Evolutionary conservation across 768 basidiomycete genomes (phyloP), one percentile per base, ranked within the genome.

Genomic region (Tulasnella sp.): DNA sequence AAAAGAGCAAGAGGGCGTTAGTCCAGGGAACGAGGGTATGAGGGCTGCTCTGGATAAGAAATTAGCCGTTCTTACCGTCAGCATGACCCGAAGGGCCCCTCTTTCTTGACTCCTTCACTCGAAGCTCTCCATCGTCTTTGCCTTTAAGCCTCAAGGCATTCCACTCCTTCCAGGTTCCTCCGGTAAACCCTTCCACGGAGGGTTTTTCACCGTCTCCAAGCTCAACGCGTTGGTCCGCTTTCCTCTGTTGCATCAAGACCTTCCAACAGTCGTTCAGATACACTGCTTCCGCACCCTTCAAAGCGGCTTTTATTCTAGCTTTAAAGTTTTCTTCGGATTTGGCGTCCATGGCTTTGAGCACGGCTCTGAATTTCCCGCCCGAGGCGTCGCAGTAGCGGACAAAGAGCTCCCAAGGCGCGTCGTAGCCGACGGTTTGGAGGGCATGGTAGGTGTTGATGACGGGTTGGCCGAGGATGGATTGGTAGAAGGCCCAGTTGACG

Each of bases 381-480:
- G 38, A 74, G 18, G 27, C 1, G 38, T 74, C 72, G 72, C 39
- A 39, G 72, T 74, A 46, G 39, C 44, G 38, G 38, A 74, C 12
- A 18, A 39, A 74, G 72, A 74, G 39, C 44, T 74, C 72, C 72
- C 72, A 74, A 36, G 72, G 72, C 3, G 72, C 72, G 72, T 74
- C 72, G 72, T 74, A 74, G 38, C 72, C 72, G 44, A 74, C 72
- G 44, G 72, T 40, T 16, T 8, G 39, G 31, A 74, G 72, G 21
- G 72, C 72, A 5, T 74, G 38, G 36, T 39, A 74, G 39, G 72
- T 74, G 72, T 39, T 40, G 38, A 74, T 18, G 18, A 74, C 44
- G 72, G 72, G 72, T 21, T 74, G 72, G 36, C 72, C 72, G 21
- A 74, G n/a, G 39, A 74, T 38, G 38, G 72, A 46, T 9, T 40